These are phyloP conservation scores for Cladosporium sp. DNA, from an alignment of 2,329 filamentous ascomycete species.

Conservation along the genomic window DNA sequence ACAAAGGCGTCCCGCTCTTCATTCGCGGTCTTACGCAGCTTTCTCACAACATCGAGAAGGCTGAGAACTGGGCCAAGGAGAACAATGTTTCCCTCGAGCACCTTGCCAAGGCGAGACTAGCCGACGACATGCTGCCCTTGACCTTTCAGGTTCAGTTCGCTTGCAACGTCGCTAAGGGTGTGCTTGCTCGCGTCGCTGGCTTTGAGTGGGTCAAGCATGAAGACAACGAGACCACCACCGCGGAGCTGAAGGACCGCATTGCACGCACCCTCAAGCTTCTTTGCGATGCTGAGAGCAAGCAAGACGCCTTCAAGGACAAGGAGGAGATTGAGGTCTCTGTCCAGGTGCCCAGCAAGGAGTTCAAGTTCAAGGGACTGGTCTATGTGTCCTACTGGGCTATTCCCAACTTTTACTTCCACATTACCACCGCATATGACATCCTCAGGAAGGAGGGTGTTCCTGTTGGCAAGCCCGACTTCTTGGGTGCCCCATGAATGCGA, in stretches of 20 bases:
- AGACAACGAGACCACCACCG: slow-evolving; percentile 48
- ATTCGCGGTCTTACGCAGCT: slow-evolving; percentile 42
- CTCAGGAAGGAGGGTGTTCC: slow-evolving; percentile 58
- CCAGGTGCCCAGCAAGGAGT: slow-evolving; percentile 27
- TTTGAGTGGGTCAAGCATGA: slow-evolving; percentile 31
- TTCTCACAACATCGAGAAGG: slow-evolving; percentile 42
- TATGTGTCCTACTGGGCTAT: slow-evolving; percentile 50
- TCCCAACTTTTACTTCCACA: slow-evolving; percentile 64
- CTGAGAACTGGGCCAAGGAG: slow-evolving; percentile 36
- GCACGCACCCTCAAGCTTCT: slow-evolving; percentile 45
- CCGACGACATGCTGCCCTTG: slow-evolving; percentile 49
- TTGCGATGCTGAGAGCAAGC: slow-evolving; percentile 36
- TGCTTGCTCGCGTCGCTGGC: slow-evolving; percentile 37
- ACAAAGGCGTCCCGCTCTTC: slow-evolving; percentile 36
- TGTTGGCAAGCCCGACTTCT: slow-evolving; percentile 59
- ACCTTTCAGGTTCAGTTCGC: slow-evolving; percentile 46
- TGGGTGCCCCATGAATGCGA: slow-evolving; percentile 23
- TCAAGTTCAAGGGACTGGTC: slow-evolving; percentile 39
- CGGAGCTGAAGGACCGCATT: slow-evolving; percentile 46
- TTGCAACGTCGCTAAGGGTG: slow-evolving; percentile 40
- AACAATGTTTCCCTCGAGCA: slow-evolving; percentile 34
- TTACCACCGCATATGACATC: slow-evolving; percentile 56
- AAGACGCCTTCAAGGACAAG: slow-evolving; percentile 40
- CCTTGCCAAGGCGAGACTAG: slow-evolving; percentile 40
- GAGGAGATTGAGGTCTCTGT: slow-evolving; percentile 40